Base-by-base conservation (phyloP, 1,284 basidiomycete genomes). In the Papiliotrema flavescens region DNA sequence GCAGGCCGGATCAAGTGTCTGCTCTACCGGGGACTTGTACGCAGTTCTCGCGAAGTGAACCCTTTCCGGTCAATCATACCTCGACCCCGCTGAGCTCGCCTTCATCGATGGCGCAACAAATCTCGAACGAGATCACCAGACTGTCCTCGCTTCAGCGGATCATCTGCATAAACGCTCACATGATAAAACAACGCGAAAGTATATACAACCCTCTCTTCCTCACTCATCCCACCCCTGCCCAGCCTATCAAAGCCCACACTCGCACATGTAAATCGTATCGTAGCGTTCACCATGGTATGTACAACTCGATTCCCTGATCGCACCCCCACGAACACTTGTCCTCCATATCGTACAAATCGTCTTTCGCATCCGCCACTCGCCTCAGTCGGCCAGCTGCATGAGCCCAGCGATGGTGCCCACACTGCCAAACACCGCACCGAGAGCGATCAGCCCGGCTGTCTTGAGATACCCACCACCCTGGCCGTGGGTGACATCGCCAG, bases 371-470 rank as follows among this genome's bases (percentile, higher is more conserved):
- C 20, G 23, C 23, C 43, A 22, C 46, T 23, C 19, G 19, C 14
- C 24, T 36, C 36, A 49, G 26, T 61, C 64, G 20, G 62, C 69
- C 23, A 67, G 40, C 52, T 65, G 63, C 62, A 69, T 66, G 28
- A 71, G 53, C 1, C 64, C 68, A 2, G 57, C 64, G 44, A 71
- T 62, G n/a, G 68, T 70, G 22, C 68, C 63, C 8, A 61, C 62
- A 46, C 59, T 57, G 9, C 70, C 70, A 14, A 71, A 22, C 3
- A 63, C 68, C 8, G 60, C 64, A 32, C 66, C 69, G 5, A 70
- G 47, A 3, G 53, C 59, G 15, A 70, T 43, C 37, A 65, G 35
- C 8, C 65, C 64, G 24, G 67, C 15, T 19, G 56, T 36, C 8
- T 51, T 50, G 15, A 40, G 53, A 2, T 51, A 23, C 9, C 35